Evolutionary conservation across 345 rosid genomes (phyloP), one percentile per base, ranked within the genome.

Genomic region (Xanthoceras sorbifolium): DNA sequence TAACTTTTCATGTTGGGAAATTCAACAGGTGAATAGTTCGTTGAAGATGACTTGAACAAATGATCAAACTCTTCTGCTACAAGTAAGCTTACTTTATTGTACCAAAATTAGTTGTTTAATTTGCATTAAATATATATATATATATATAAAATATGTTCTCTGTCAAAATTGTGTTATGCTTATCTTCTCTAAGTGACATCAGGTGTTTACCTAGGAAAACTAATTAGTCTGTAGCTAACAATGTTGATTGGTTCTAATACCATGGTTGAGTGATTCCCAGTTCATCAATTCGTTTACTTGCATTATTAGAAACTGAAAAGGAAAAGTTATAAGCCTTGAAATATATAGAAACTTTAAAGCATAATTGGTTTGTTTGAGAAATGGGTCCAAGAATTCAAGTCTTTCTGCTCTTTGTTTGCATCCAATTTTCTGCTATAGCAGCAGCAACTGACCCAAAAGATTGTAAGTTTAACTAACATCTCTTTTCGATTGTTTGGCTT

Each of bases 371-470:
- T 17, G 57, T n/a, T 61, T 42, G 40, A 61, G 76, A 40, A 25
- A 73, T 73, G 76, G 68, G 59, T 73, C 15, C 25, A 2, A 61
- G 40, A 42, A 6, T 62, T 28, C 67, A 34, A 20, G 68, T 61
- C 9, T 61, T 73, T 40, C 25, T 61, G 57, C 68, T 72, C 6
- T 26, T 44, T 9, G 57, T 73, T 73, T 73, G 10, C n/a, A 4
- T 73, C 40, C 67, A 61, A 6, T 28, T 73, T 28, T 3, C 63
- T 23, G 40, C 61, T 62, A 44, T 61, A 42, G 76, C 67, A 28
- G 76, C 76, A 14, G 18, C 9, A 52, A 60, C 76, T 15, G 63
- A 73, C 6, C 26, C 65, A 8, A 0, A 12, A 9, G 76, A 73
- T 62, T 26, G 75, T 72, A 38, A 72, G 75, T 59, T 36, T 2